Conservation (phyloP, 2,329 filamentous ascomycete species). For the Diplodia scrobiculata region DNA sequence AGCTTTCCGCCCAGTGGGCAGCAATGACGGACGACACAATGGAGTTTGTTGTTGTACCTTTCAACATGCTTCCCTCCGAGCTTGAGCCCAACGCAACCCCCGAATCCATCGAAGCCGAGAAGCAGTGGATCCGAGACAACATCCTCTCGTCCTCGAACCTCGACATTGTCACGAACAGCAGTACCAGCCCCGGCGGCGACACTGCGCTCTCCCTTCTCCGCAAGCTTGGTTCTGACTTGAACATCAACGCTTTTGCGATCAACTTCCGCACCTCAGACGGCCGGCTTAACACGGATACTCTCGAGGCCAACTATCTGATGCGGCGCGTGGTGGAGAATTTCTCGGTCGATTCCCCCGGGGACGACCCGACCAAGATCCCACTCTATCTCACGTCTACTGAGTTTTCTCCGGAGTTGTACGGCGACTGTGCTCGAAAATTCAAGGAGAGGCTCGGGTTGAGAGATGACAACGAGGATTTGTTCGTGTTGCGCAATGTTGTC, state of each 20-base stretch:
- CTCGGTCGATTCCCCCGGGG: slow-evolving; percentile 47
- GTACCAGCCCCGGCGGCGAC: slow-evolving; percentile 34
- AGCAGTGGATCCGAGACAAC: slow-evolving; percentile 44
- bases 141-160: slow-evolving; percentile 47
- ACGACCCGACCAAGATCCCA: slow-evolving; percentile 47
- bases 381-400: slow-evolving; percentile 53
- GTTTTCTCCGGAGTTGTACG: slow-evolving; percentile 48
- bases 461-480: slow-evolving; percentile 42
- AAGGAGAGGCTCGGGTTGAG: slow-evolving; percentile 48
- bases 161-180: slow-evolving; percentile 42
- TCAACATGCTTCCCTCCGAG: slow-evolving; percentile 50
- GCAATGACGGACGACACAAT: slow-evolving; percentile 43
- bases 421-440: slow-evolving; percentile 47
- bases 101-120: slow-evolving; percentile 43
- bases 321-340: slow-evolving; percentile 48
- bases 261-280: slow-evolving; percentile 50
- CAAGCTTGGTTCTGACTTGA: slow-evolving; percentile 51
- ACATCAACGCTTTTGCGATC: slow-evolving; percentile 52
- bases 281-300: slow-evolving; percentile 48
- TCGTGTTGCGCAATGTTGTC: slow-evolving; percentile 53
- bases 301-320: slow-evolving; percentile 56
- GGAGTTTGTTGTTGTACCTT: slow-evolving; percentile 48
- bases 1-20: slow-evolving; percentile 48
- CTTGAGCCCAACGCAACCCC: slow-evolving; percentile 33
- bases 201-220: slow-evolving; percentile 48